Percentiles rank a stretch among this genome's conserved stretches.
These are phyloP conservation scores for Verticillium nubilum DNA, from an alignment of 2,329 filamentous ascomycete species.

Conservation along the genomic window DNA sequence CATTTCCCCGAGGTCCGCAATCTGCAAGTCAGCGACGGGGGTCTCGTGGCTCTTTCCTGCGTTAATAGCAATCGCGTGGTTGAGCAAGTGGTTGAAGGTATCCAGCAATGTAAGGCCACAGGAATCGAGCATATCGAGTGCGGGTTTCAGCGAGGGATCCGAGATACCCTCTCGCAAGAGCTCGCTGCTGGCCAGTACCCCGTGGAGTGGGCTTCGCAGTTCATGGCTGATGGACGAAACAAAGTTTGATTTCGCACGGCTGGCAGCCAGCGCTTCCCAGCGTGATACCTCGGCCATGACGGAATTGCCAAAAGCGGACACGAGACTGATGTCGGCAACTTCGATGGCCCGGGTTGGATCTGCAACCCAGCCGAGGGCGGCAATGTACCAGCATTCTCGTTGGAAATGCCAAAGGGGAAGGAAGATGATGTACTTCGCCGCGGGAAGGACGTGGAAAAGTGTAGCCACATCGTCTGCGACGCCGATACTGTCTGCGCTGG, in stretches of 20 bases:
- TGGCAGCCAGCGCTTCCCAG: slow-evolving; percentile 26
- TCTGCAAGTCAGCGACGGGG: slow-evolving; percentile 1
- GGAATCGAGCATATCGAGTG: slow-evolving; percentile 40
- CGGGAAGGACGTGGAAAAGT: slow-evolving; percentile 13
- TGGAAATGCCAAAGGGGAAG: slow-evolving; percentile 32
- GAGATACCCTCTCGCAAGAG: slow-evolving; percentile 39
- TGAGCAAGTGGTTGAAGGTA: slow-evolving; percentile 43
- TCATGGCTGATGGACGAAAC: slow-evolving; percentile 54
- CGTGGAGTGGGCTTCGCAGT: slow-evolving; percentile 50
- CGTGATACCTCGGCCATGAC: slow-evolving; percentile 51
- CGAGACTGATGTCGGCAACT: slow-evolving; percentile 26
- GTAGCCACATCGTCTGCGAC: not conserved
- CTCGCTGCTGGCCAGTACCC: slow-evolving; percentile 47
- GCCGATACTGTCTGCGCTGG: not conserved
- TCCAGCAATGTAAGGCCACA: slow-evolving; percentile 43
- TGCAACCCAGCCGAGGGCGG: slow-evolving; percentile 20
- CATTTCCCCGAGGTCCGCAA: not conserved
- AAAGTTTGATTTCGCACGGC: slow-evolving; percentile 46
- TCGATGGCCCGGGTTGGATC: slow-evolving; percentile 2
- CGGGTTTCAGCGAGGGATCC: slow-evolving; percentile 32
- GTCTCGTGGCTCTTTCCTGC: slow-evolving; percentile 2
- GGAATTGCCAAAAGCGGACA: slow-evolving; percentile 42
- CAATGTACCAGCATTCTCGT: slow-evolving; percentile 27
- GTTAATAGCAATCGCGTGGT: slow-evolving; percentile 45
- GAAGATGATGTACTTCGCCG: slow-evolving; percentile 27